phyloP scores from a whole-genome alignment of 2,329 filamentous ascomycete genomes.

The Beauveria pseudobassiana region DNA sequence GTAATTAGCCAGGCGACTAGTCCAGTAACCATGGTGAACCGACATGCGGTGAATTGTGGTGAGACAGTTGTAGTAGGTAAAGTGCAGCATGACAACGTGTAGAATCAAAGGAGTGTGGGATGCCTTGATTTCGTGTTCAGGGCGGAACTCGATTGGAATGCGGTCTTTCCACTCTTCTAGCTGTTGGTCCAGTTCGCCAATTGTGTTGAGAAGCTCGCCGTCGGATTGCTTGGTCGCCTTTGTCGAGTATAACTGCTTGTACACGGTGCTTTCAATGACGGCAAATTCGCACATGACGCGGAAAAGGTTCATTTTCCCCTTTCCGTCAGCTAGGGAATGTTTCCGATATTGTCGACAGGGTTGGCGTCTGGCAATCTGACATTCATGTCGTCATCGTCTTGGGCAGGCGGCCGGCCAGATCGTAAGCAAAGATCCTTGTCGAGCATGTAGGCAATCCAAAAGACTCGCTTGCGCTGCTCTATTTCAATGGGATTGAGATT shows the following conservation, averaged over 20 bases:
- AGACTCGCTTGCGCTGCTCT: constrained; percentile 69
- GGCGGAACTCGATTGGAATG: constrained; percentile 93
- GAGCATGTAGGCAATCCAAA: constrained; percentile 59
- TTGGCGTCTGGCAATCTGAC: constrained; percentile 90
- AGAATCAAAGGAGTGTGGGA: constrained; percentile 89
- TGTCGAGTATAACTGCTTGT: constrained; percentile 86
- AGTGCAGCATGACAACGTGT: constrained; percentile 89
- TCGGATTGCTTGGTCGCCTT: constrained; percentile 87
- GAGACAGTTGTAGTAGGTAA: constrained; percentile 95
- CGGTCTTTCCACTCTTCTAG: constrained; percentile 94
- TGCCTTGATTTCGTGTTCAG: constrained; percentile 91
- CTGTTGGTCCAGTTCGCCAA: constrained; percentile 84
- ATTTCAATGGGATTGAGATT: constrained; percentile 90
- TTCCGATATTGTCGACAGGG: constrained; percentile 86
- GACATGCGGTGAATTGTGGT: constrained; percentile 99
- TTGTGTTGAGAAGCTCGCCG: constrained; percentile 88
- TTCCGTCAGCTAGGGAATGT: constrained; percentile 82
- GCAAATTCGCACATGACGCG: constrained; percentile 86
- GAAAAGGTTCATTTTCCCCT: constrained; percentile 92
- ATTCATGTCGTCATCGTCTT: constrained; percentile 74
- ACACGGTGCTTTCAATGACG: constrained; percentile 87
- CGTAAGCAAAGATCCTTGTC: constrained; percentile 57
- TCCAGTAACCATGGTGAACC: constrained; percentile 97
- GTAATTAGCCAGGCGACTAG: constrained; percentile 86
- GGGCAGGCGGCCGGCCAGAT: constrained; percentile 51